Evolutionary conservation across 2,329 filamentous ascomycete genomes (phyloP), one percentile per base, ranked within the genome.

Genomic region (Dactylonectria estremocensis): DNA sequence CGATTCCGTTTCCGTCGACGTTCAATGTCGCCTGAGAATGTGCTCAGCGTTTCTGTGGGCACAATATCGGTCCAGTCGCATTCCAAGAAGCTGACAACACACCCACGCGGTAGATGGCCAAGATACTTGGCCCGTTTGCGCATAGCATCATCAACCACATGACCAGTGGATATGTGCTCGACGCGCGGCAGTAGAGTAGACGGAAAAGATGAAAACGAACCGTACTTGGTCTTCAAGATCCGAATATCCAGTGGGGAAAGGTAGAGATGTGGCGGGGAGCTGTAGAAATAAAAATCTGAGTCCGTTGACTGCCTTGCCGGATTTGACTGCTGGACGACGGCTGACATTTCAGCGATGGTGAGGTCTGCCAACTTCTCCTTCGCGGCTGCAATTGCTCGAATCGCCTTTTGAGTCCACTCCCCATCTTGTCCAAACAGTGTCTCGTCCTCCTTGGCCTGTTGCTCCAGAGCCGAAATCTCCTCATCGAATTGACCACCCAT

Each of bases 61-160:
- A 98, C 93, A 43, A 96, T 93, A 72, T 97, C 95, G 3, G 93
- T 95, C 95, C 95, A 98, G 79, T 98, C 95, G 77, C 95, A 98
- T 81, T 98, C 95, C 1, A 98, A 81, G 75, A 97, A 97, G 72
- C 88, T 94, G 48, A 98, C 93, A 72, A 97, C 92, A 78, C 95
- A 97, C n/a, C 95, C 95, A 57, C 93, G 91, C 0, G 95, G 95
- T 6, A 98, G 86, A 80, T 98, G 95, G 1, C 90, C 90, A 3
- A 98, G 87, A 72, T 97, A 98, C 78, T 96, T 97, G 62, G 93
- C 91, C 35, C 94, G 89, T 77, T 93, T 95, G 53, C 95, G 90
- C 60, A 97, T 80, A 16, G 92, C 91, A 75, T 97, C 95, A 72
- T 98, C 95, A 5, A 98, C 90, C 5, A 94, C 91, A 77, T 97